Evolutionary conservation across 108 stramenopile genomes (phyloP).

Genomic region (Pseudonitzschia multistriata): DNA sequence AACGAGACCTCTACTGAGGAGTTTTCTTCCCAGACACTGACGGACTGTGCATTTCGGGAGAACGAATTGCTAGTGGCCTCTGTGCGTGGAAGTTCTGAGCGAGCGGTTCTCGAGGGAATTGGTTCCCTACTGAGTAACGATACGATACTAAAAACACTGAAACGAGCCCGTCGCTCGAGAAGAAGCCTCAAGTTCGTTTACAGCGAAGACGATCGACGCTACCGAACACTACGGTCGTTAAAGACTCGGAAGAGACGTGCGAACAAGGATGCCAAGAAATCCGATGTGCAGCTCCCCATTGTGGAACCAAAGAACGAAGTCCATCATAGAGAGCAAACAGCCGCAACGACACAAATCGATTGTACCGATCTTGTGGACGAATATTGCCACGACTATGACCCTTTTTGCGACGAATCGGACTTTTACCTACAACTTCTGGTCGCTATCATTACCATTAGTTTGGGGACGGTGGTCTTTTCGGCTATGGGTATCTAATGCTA

Average conservation of each 20-base stretch:
- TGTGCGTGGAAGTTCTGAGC: not conserved
- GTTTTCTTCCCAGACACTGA: not conserved
- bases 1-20: not conserved
- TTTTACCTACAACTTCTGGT: not conserved
- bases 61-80: constrained; percentile 9
- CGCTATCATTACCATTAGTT: not conserved
- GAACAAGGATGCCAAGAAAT: not conserved
- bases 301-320: not conserved
- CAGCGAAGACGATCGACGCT: not conserved
- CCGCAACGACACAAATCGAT: no score
- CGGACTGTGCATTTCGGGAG: constrained; percentile 2
- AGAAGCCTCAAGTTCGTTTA: not conserved
- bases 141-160: not conserved
- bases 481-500: not conserved
- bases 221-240: no score
- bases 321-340: no score
- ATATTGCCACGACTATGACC: constrained; percentile 10
- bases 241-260: not conserved
- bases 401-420: not conserved
- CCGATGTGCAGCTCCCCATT: not conserved
- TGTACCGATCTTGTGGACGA: constrained; percentile 1
- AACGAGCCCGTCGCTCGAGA: constrained; percentile 2
- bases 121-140: not conserved
- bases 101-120: constrained; percentile 2
- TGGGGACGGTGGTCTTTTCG: not conserved